Evolutionary conservation across 2,329 filamentous ascomycete genomes (phyloP), one percentile per base, ranked within the genome.

Genomic region (Sclerotinia sclerotiorum): DNA sequence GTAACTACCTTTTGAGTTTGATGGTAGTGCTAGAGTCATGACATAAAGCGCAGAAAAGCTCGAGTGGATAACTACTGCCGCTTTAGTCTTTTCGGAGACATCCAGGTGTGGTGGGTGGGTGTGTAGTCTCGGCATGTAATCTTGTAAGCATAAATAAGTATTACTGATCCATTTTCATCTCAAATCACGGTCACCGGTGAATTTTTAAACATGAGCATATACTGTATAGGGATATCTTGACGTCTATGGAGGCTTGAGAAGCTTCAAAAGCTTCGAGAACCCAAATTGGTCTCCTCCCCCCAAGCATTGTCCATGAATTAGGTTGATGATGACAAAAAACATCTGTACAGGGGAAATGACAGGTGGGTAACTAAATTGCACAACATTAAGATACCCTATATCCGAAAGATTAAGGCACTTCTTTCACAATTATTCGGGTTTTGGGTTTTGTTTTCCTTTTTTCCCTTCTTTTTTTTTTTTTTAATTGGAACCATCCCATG

Each of bases 291-390:
- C 7, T 29, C 42, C 42, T 46, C 8, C 21, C 11, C 32, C 29
- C 27, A 48, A 48, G 19, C 42, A 48, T 48, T 29, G 42, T 48
- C 19, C 19, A 48, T 56, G 57, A 35, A 24, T 10, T 17, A 13
- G 57, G 17, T 32, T 46, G 19, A n/a, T 48, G 42, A 61, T 61
- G 57, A 61, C 27, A 61, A 61, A 61, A 61, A 48, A 32, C 42
- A 48, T 48, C 42, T 32, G 32, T 15, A 29, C 24, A 21, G 10
- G 57, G n/a, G 24, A 24, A 24, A 35, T 35, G 35, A 49, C 48
- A 35, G 19, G 29, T 49, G 27, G 44, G 44, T 62, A 62, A 49
- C 32, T 44, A 35, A 35, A 29, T 19, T 62, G 44, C 58, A 49
- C 24, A 10, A 35, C 13, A 5, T 19, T 49, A 10, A 39, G 24